Evolutionary conservation across 805 yeast species (phyloP), one percentile per base, ranked within the genome.

Genomic region (Kurtzmaniella cleridarum): DNA sequence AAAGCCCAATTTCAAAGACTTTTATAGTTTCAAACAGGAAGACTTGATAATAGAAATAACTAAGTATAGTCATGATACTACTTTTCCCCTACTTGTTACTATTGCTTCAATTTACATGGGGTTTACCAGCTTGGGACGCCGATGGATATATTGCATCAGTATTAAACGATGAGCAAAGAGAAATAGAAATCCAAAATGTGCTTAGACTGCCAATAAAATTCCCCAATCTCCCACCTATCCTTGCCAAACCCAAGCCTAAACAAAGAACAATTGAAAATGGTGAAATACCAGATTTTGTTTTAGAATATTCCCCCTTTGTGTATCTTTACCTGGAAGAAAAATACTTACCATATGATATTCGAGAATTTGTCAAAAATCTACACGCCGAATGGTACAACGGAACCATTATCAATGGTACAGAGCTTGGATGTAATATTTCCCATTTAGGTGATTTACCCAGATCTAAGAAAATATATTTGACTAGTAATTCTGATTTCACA

Each of bases 291-390:
- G 55, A 56, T 6, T 84, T 77, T 57, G 82, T 80, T 1, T 46
- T 77, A 2, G 81, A 82, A 32, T 71, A 73, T 53, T 77, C 84
- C 3, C 98, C 98, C 0, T 62, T 81, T 38, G 90, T 91, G 2
- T 86, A 87, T 54, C 66, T 91, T 9, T 90, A 91, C 63, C 80
- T 95, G 1, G 98, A 91, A 54, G 98, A 91, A 51, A 61, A 69
- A 39, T 91, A 90, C 54, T 66, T 84, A 48, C 96, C 98, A 0
- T 87, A 87, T 50, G 95, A 88, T 52, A 72, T 89, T 30, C 73
- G 68, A 23, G 76, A 83, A 15, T 91, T 62, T 55, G 89, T 86
- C 5, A 62, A 64, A 5, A 76, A 86, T 54, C 84, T 87, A 61
- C 75, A 73, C 46, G 71, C 83, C 15, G 71, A 71, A 15, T 74